A percentile compares a stretch with the other conserved stretches of the same genome.
phyloP scores from a whole-genome alignment of 192 early-diverging fungal species.

The Glomus cerebriforme region DNA sequence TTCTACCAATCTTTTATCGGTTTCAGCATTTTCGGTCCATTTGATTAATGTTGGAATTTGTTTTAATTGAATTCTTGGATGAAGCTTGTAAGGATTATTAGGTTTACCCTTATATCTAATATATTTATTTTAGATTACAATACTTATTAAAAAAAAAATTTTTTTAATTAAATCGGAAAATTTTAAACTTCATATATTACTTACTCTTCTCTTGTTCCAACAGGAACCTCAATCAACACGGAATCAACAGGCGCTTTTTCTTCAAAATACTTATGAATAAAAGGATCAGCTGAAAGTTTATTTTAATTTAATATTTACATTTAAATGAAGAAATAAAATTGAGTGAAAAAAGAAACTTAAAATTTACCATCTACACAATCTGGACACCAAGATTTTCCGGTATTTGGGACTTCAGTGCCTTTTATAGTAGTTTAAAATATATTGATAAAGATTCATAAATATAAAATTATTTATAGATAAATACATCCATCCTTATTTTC shows the following conservation, averaged over 20 bases:
- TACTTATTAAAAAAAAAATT: background rate
- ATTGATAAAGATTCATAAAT: too few species aligned
- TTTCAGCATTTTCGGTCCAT: background rate
- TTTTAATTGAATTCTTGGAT: slow-evolving; percentile 7
- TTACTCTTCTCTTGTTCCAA: slow-evolving; percentile 21
- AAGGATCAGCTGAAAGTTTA: slow-evolving; percentile 13
- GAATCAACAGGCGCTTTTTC: background rate
- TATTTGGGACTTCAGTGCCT: slow-evolving; percentile 33
- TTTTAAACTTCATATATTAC: background rate
- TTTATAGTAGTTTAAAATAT: too few species aligned
- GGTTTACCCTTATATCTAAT: slow-evolving; percentile 1
- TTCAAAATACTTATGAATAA: background rate
- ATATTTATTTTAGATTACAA: background rate
- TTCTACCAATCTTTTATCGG: slow-evolving; percentile 14
- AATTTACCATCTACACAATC: slow-evolving; percentile 41
- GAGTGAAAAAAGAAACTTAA: background rate
- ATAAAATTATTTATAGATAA: background rate
- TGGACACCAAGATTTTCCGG: slow-evolving; percentile 52
- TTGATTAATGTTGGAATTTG: slow-evolving; percentile 24
- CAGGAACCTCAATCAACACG: slow-evolving; percentile 19
- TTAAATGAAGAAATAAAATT: background rate
- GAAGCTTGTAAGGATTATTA: slow-evolving; percentile 5
- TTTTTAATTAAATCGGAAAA: background rate
- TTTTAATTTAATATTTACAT: background rate
- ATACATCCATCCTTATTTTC: background rate